A percentile compares a stretch with the other conserved stretches of the same genome.
Evolutionary conservation across 179 eudicot species (phyloP).

Genomic region (Amaranthus tricolor): DNA sequence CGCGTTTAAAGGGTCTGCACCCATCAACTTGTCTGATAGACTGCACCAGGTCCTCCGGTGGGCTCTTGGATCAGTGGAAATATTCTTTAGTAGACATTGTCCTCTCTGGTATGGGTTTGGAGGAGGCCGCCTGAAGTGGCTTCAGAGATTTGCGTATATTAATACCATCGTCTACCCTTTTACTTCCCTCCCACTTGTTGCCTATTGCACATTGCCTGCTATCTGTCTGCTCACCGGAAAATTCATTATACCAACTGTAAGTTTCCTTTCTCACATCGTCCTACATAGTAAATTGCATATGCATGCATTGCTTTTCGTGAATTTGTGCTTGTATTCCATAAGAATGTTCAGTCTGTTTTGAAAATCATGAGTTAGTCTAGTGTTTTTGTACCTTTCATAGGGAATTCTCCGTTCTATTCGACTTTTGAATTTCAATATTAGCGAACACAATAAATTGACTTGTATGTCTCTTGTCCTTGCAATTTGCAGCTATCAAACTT

Average conservation of each 20-base stretch:
- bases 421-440: neutral
- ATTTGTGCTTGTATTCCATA: no score
- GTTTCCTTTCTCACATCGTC: neutral
- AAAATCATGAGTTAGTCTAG: no score
- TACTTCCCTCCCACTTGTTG: slow-evolving; percentile 48
- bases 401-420: neutral
- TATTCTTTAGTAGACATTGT: slow-evolving; percentile 51
- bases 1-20: slow-evolving; percentile 55
- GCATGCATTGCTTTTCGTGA: no score
- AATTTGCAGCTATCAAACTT: slow-evolving; percentile 42
- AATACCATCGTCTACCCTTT: slow-evolving; percentile 52
- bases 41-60: slow-evolving; percentile 52
- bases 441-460: neutral
- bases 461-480: neutral
- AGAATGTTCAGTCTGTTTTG: no score
- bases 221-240: slow-evolving; percentile 55
- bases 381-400: no score
- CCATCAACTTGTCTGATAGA: slow-evolving; percentile 49
- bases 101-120: slow-evolving; percentile 55
- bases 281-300: neutral
- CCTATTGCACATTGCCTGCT: slow-evolving; percentile 47
- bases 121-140: slow-evolving; percentile 51
- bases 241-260: slow-evolving; percentile 54
- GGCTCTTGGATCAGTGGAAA: slow-evolving; percentile 54
- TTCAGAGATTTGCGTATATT: slow-evolving; percentile 48